phyloP scores from a whole-genome alignment of 1,284 basidiomycete species.

The Leccinum glutinopallens region DNA sequence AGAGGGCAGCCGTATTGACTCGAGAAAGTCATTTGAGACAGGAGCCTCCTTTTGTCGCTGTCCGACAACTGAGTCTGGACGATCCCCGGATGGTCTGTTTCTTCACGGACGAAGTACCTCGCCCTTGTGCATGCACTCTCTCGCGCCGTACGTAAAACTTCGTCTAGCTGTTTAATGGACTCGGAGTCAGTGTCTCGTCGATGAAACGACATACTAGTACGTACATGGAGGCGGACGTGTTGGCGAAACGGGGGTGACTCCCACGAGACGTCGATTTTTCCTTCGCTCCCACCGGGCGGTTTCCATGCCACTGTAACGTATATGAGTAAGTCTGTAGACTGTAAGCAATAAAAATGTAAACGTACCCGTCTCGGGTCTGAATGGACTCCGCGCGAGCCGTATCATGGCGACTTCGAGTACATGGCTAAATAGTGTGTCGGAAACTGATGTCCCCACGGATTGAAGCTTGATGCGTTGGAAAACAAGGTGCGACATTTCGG shows the following conservation, averaged over 20 bases:
- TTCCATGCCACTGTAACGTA: background rate
- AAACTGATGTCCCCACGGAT: background rate
- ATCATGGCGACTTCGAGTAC: background rate
- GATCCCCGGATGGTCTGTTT: background rate
- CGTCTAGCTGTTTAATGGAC: background rate
- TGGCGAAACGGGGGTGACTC: background rate
- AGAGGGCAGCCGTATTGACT: background rate
- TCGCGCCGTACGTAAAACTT: background rate
- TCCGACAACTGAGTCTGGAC: background rate
- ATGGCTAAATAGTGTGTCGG: background rate
- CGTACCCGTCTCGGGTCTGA: background rate
- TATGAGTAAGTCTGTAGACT: background rate
- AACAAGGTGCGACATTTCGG: background rate
- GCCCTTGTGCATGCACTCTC: background rate
- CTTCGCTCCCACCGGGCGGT: background rate
- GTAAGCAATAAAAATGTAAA: background rate
- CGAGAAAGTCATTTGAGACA: conserved; percentile 1
- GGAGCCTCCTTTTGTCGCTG: background rate
- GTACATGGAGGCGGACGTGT: background rate
- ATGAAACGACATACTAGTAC: background rate
- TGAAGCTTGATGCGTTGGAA: background rate
- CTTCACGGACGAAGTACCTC: background rate
- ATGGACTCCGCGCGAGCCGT: background rate
- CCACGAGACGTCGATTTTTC: background rate
- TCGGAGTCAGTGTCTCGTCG: background rate